These are phyloP conservation scores for Coemansia sp. DNA, from an alignment of 192 early-diverging fungal genomes.

Conservation along the genomic window DNA sequence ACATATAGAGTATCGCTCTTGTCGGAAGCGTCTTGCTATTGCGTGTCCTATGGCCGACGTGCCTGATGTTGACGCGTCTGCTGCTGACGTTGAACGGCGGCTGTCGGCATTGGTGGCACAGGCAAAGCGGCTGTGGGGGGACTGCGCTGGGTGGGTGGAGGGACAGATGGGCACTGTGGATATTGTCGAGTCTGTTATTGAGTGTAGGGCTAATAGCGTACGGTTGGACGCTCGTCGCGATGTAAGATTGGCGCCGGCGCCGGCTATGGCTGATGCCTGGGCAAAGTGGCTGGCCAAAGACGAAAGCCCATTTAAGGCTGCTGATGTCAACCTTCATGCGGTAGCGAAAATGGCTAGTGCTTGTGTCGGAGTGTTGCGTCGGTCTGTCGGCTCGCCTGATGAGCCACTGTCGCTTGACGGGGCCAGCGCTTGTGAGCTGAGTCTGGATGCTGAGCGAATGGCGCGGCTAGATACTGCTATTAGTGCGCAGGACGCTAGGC, in stretches of 20 bases:
- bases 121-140: conserved; percentile 39
- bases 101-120: conserved; percentile 15
- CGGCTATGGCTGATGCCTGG: conserved; percentile 40
- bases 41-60: conserved; percentile 1
- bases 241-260: conserved; percentile 39
- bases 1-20: conserved; percentile 23
- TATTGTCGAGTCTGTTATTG: conserved; percentile 29
- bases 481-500: conserved; percentile 15
- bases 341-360: conserved; percentile 41
- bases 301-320: conserved; percentile 19
- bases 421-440: not conserved
- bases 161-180: not conserved
- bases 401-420: not conserved
- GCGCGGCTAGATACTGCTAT: conserved; percentile 11
- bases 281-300: conserved; percentile 36
- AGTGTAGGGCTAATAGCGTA: conserved; percentile 29
- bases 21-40: conserved; percentile 18
- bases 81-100: conserved; percentile 15
- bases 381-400: not conserved
- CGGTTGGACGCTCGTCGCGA: conserved; percentile 30
- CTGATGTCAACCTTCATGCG: conserved; percentile 34
- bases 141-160: conserved; percentile 38
- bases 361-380: conserved; percentile 30
- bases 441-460: conserved; percentile 2
- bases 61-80: conserved; percentile 25